Conservation (phyloP, 495 filamentous ascomycete species). For the Sordaria brevicollis region DNA sequence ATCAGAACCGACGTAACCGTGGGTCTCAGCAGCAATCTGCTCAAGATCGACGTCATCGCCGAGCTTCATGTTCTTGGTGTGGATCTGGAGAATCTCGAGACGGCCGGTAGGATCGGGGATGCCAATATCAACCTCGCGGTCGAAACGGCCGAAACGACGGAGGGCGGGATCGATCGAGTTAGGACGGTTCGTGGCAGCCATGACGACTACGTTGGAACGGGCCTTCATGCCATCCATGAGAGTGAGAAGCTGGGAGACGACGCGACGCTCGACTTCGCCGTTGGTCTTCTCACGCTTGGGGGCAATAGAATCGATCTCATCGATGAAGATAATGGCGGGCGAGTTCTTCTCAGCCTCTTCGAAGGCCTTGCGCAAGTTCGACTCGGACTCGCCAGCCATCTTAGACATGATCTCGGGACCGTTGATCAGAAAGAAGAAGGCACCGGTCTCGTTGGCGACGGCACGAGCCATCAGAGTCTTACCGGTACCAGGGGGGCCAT, state of each 20-base stretch:
- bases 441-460: constrained; percentile 96
- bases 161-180: constrained; percentile 98
- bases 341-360: constrained; percentile 99
- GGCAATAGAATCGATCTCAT: constrained; percentile 97
- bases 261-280: constrained; percentile 95
- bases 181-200: constrained; percentile 95
- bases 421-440: constrained; percentile 99
- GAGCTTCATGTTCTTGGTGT: constrained; percentile 99
- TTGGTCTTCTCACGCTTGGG: constrained; percentile 99
- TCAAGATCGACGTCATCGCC: constrained; percentile 94
- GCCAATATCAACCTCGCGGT: constrained; percentile 96
- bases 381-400: constrained; percentile 98
- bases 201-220: constrained; percentile 94
- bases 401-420: constrained; percentile 99
- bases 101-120: constrained; percentile 97
- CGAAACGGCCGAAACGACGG: constrained; percentile 94
- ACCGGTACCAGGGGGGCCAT: constrained; percentile 94
- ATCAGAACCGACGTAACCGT: constrained; percentile 98
- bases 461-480: constrained; percentile 99
- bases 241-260: constrained; percentile 93
- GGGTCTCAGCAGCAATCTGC: constrained; percentile 93
- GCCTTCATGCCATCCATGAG: constrained; percentile 99
- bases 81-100: constrained; percentile 96
- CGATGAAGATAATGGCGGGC: constrained; percentile 98
- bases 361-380: constrained; percentile 93